Base-by-base conservation (phyloP, 2,329 filamentous ascomycete species). In the Taxawa tesnikishii region DNA sequence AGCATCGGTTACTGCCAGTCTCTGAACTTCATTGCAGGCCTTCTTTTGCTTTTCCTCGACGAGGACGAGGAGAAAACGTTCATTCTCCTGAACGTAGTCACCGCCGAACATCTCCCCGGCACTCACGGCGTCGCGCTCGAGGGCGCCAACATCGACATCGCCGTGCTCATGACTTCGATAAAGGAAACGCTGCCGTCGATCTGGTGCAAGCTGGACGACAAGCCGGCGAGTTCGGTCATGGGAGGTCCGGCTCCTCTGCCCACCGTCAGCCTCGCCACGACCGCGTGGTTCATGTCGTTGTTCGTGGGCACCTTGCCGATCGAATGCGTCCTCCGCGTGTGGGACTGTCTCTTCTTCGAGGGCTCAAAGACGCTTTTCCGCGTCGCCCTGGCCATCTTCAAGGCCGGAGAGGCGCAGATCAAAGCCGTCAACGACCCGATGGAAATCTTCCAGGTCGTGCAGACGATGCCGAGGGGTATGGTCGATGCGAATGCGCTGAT, bases 201-300 rank as follows among this genome's bases (percentile, higher is more conserved):
- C 9, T 96, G 87, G 79, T 71, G 75, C 34, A 93, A 92, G 53
- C 85, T 96, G 44, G 83, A 83, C 39, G 80, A 88, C 55, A 66
- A 83, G 24, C 53, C 47, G 56, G 64, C 43, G 48, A 61, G 42
- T 45, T 57, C 47, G 48, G 53, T 36, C 51, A 53, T 13, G 34
- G 59, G 31, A 58, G 53, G 21, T 48, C 60, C 37, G 41, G 55
- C 51, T 6, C 70, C 80, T 4, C 68, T 94, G 8, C 88, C 88
- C 0, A 87, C 88, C 9, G 88, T 96, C 43, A 90, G 83, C 1
- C 69, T 96, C 4, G 92, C 85, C 44, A 84, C 90, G 56, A 94
- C 87, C 7, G 83, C 87, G 4, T 96, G 88, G 88, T 92, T 96
- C 56, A 94, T 96, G 88, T 92, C 83, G 29, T 82, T 90, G 46